Evolutionary conservation across 768 basidiomycete species (phyloP).

Genomic region (Russula dissimulans): DNA sequence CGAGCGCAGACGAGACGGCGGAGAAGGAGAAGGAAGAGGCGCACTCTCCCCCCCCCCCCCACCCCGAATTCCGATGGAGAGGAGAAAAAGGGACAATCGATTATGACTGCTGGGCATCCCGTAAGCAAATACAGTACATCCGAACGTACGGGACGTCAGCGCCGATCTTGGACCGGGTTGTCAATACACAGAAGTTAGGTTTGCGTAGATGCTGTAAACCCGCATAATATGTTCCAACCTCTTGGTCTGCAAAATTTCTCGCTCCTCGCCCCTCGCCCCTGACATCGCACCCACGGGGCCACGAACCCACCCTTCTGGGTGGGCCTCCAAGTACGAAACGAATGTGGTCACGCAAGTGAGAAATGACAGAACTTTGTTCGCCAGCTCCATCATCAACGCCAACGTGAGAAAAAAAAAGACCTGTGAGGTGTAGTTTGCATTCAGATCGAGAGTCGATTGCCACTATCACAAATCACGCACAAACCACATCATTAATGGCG

Average conservation of each 20-base stretch:
- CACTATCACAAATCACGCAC: background rate
- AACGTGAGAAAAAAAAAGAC: conserved; percentile 9
- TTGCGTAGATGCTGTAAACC: background rate
- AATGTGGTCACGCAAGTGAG: background rate
- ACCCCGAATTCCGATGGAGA: background rate
- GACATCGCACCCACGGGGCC: background rate
- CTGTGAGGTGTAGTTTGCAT: background rate
- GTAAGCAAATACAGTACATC: background rate
- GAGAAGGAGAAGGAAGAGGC: no score
- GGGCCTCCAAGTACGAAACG: background rate
- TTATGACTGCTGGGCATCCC: background rate
- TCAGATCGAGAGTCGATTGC: conserved; percentile 6
- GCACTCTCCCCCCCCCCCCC: background rate
- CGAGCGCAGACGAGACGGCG: no score
- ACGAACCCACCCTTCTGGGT: background rate
- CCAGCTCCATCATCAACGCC: background rate
- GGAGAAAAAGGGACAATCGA: background rate
- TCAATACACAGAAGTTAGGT: background rate
- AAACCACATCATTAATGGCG: background rate
- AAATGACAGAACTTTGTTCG: conserved; percentile 10
- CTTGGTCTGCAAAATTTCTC: background rate
- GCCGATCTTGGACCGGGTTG: background rate
- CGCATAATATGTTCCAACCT: background rate
- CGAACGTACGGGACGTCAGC: background rate
- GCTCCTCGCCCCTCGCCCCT: background rate